Base-by-base conservation (phyloP, 2,329 filamentous ascomycete genomes). In the Ophiostoma sp. region DNA sequence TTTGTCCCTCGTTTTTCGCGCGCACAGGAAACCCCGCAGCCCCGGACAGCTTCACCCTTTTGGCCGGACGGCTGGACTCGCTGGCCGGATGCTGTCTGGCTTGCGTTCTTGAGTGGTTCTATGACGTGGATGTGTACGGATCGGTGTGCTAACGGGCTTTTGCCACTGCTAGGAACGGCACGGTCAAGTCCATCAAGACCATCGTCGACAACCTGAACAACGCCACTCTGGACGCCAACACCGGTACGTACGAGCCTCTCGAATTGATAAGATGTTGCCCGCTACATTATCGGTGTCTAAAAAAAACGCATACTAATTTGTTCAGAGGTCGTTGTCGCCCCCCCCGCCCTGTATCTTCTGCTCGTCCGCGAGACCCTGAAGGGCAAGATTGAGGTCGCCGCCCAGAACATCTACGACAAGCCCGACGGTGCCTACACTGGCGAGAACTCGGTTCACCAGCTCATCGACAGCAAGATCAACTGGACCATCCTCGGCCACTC, bases 341-440 rank as follows among this genome's bases (percentile, higher is more conserved):
- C 95, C 72, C 92, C 95, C 64, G 81, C 92, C 69, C 85, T 98
- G 77, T 98, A 97, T 85, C 92, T 99, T 75, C 86, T 92, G 77
- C 87, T 93, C 73, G 88, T 93, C 76, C 92, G 92, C 76, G 89
- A 95, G 78, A 84, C 88, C 76, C 86, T 94, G 75, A 87, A 89
- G 78, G 77, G 85, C 75, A 87, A 88, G 73, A 84, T 99, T 78
- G 90, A 91, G 77, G 91, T 99, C 72, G 91, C 94, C 69, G 89
- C 95, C 69, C 95, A 99, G 84, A 99, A 99, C 82, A 92, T 98
- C 80, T 98, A 87, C 81, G 91, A 98, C 85, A 94, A 94, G 87
- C 92, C 93, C 79, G 93, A 95, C 80, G 95, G 95, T 75, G 95
- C 95, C 75, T 98, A 91, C 85, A 99, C 95, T 47, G 95, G 95